A percentile compares a stretch with the other conserved stretches of the same genome.
phyloP scores from a whole-genome alignment of 2,329 filamentous ascomycete species.

The Chlorencoelia australis region DNA sequence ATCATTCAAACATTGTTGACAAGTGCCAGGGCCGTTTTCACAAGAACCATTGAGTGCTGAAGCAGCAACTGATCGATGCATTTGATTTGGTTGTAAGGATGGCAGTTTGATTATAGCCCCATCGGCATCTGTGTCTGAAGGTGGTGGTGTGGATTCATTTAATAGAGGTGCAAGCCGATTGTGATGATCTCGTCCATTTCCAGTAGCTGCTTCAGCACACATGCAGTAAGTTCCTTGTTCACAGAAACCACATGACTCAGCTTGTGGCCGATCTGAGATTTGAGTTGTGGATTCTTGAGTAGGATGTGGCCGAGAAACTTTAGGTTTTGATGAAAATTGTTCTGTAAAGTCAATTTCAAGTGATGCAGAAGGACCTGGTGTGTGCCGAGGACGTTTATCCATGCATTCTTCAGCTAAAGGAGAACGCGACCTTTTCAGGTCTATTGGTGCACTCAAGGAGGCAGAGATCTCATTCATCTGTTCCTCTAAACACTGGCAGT shows the following conservation, averaged over 20 bases:
- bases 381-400: slow-evolving; percentile 47
- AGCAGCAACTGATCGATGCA: slow-evolving; percentile 22
- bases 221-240: slow-evolving; percentile 73
- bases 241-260: slow-evolving; percentile 74
- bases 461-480: slow-evolving; percentile 16
- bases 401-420: slow-evolving; percentile 17
- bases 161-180: slow-evolving; percentile 34
- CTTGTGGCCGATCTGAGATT: slow-evolving; percentile 31
- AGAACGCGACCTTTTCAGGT: slow-evolving; percentile 27
- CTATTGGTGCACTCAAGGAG: slow-evolving; percentile 7
- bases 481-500: slow-evolving; percentile 52
- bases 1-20: slow-evolving; percentile 67
- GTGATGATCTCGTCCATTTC: slow-evolving; percentile 24
- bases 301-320: slow-evolving; percentile 11
- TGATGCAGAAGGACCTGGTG: slow-evolving; percentile 34
- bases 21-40: slow-evolving; percentile 62
- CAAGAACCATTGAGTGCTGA: slow-evolving; percentile 20
- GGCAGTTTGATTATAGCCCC: slow-evolving; percentile 53
- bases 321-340: slow-evolving; percentile 42
- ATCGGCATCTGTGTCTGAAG: slow-evolving; percentile 43
- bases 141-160: slow-evolving; percentile 40
- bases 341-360: slow-evolving; percentile 68
- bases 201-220: slow-evolving; percentile 43
- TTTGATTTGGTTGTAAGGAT: slow-evolving; percentile 28
- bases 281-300: slow-evolving; percentile 15